Evolutionary conservation across 768 basidiomycete genomes (phyloP).

Genomic region (Lactarius tabidus): DNA sequence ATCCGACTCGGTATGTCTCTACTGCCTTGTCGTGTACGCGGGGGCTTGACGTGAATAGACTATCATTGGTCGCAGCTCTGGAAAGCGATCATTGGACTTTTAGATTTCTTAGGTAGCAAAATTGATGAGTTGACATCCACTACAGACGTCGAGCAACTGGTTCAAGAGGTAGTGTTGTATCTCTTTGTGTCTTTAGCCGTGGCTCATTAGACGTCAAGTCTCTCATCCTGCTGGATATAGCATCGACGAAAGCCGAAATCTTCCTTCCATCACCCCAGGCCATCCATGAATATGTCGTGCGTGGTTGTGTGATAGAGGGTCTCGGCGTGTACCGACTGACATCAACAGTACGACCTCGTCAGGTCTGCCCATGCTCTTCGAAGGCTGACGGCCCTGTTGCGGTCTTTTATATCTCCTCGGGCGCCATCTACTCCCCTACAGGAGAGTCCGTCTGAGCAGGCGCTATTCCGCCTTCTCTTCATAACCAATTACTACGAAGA

Average conservation of each 20-base stretch:
- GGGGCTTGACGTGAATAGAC: slow-evolving; percentile 36
- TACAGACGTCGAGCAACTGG: slow-evolving; percentile 49
- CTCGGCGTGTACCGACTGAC: neutral
- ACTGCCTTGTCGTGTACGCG: neutral
- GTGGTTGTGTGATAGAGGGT: slow-evolving; percentile 28
- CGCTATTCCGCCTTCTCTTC: slow-evolving; percentile 41
- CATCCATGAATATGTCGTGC: slow-evolving; percentile 58
- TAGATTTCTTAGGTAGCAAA: slow-evolving; percentile 55
- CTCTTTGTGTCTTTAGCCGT: neutral
- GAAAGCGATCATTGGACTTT: slow-evolving; percentile 50
- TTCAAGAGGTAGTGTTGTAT: slow-evolving; percentile 46
- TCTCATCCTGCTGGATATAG: slow-evolving; percentile 50
- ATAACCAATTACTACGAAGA: slow-evolving; percentile 51
- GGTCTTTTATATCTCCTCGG: slow-evolving; percentile 26
- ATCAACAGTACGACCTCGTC: slow-evolving; percentile 58
- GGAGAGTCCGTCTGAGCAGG: slow-evolving; percentile 35
- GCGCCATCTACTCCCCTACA: slow-evolving; percentile 30
- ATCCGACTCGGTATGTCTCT: slow-evolving; percentile 48
- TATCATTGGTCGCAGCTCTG: slow-evolving; percentile 68
- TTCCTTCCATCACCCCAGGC: slow-evolving; percentile 52
- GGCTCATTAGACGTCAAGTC: slow-evolving; percentile 36
- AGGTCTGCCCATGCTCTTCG: slow-evolving; percentile 48
- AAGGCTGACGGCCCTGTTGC: slow-evolving; percentile 45
- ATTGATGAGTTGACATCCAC: slow-evolving; percentile 49
- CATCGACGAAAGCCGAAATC: slow-evolving; percentile 47